Conservation (phyloP, 805 yeast species). For the Kockiozyma suomiensis region DNA sequence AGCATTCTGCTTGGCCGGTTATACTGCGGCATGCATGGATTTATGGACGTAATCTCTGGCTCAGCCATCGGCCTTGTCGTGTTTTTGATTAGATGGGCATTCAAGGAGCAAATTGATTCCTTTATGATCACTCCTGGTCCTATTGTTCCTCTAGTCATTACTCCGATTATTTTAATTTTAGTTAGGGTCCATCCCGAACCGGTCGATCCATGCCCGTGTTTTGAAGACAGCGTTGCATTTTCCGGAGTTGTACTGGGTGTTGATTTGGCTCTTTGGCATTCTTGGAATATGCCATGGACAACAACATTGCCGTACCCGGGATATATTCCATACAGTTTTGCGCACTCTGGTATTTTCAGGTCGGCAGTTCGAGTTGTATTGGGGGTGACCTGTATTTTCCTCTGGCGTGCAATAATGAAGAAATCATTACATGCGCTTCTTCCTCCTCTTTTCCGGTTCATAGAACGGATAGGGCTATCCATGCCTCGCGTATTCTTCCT, state of each 20-base stretch:
- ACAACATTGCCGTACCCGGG: conserved; percentile 40
- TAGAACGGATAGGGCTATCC: conserved; percentile 44
- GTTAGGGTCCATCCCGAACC: conserved; percentile 79
- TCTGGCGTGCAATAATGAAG: conserved; percentile 77
- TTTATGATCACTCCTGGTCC: conserved; percentile 27
- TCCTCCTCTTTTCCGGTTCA: conserved; percentile 58
- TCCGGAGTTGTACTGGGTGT: conserved; percentile 83
- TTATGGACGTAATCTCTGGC: conserved; percentile 73
- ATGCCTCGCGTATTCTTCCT: conserved; percentile 47
- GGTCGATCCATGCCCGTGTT: conserved; percentile 93
- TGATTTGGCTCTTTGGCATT: conserved; percentile 62
- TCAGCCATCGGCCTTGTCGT: conserved; percentile 60
- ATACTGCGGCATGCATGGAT: conserved; percentile 98
- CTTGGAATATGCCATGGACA: conserved; percentile 36
- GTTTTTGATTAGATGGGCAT: conserved; percentile 50
- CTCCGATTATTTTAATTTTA: conserved; percentile 50
- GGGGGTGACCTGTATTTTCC: conserved; percentile 63
- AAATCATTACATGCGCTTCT: conserved; percentile 60
- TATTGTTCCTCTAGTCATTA: conserved; percentile 37
- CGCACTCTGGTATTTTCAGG: conserved; percentile 49
- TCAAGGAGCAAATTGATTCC: conserved; percentile 52
- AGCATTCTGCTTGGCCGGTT: conserved; percentile 78
- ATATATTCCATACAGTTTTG: conserved; percentile 49
- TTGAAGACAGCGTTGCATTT: conserved; percentile 92
- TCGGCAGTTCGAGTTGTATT: conserved; percentile 54